These are phyloP conservation scores for Polygonum maritimum DNA, from an alignment of 148 eudicot species.

Conservation along the genomic window DNA sequence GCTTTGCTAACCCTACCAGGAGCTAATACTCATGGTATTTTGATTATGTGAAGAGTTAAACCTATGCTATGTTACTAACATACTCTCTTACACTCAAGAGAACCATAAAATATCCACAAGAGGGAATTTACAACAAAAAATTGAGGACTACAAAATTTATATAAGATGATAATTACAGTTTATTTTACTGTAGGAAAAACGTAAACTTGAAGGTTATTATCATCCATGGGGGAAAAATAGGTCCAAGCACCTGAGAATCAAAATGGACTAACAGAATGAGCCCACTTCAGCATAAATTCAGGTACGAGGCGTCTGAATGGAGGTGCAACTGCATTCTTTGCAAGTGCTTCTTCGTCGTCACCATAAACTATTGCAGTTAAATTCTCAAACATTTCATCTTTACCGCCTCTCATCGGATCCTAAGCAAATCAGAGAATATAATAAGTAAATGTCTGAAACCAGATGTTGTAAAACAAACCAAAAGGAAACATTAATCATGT, in stretches of 20 bases:
- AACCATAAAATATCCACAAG: neutral
- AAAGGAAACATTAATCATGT: too few species aligned
- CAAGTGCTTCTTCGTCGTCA: constrained; percentile 57
- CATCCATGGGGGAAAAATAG: neutral
- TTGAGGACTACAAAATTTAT: neutral
- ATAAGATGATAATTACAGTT: neutral
- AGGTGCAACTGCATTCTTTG: constrained; percentile 53
- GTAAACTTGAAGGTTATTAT: neutral
- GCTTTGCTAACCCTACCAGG: too few species aligned
- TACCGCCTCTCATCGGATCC: constrained; percentile 99
- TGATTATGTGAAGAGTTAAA: too few species aligned
- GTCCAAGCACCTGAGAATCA: constrained; percentile 17
- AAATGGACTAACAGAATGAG: constrained; percentile 70
- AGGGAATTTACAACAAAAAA: neutral
- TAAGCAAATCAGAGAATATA: constrained; percentile 12
- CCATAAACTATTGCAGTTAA: constrained; percentile 56
- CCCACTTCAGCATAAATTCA: constrained; percentile 73
- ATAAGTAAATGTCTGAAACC: too few species aligned
- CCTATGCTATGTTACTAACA: neutral
- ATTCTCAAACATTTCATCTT: constrained; percentile 72
- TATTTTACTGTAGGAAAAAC: neutral
- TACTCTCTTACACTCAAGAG: neutral
- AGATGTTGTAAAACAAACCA: too few species aligned
- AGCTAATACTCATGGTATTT: too few species aligned
- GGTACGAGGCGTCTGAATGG: constrained; percentile 79